These are phyloP conservation scores for Chlamydomonas incerta DNA, from an alignment of 139 green algal genomes.

Conservation along the genomic window DNA sequence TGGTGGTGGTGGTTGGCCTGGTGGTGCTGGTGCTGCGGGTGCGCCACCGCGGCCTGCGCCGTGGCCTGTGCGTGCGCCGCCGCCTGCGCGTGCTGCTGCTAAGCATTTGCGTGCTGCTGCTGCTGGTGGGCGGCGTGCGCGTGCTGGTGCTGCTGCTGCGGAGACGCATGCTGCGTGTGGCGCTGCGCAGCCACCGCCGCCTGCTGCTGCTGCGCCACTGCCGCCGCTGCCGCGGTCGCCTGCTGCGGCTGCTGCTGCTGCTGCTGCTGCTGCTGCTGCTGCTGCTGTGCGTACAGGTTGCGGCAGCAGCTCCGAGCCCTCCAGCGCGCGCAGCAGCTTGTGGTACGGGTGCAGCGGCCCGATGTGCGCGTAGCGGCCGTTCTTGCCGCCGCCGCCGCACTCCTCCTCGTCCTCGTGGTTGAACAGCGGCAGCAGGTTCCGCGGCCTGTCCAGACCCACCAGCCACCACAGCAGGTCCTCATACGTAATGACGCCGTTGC, in stretches of 20 bases:
- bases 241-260: no score
- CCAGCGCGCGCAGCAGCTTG: slow-evolving; percentile 30
- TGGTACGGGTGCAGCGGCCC: slow-evolving; percentile 6
- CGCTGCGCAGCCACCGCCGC: background rate
- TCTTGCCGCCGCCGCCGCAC: background rate
- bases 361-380: background rate
- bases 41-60: background rate
- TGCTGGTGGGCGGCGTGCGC: background rate
- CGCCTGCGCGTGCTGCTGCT: background rate
- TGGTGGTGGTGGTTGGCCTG: no score
- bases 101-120: no score
- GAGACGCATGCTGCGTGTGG: background rate
- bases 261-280: no score
- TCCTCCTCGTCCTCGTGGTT: background rate
- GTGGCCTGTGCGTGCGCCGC: no score
- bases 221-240: background rate
- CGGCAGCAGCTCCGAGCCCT: slow-evolving; percentile 34
- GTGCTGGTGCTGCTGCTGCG: background rate
- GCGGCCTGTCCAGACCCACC: slow-evolving; percentile 35
- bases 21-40: background rate
- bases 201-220: background rate
- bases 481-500: background rate
- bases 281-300: background rate
- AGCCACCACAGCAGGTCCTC: slow-evolving; percentile 38
- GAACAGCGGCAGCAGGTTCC: slow-evolving; percentile 38